A percentile compares a stretch with the other conserved stretches of the same genome.
Conservation (phyloP, 495 filamentous ascomycete species). For the Xylaria grammica region DNA sequence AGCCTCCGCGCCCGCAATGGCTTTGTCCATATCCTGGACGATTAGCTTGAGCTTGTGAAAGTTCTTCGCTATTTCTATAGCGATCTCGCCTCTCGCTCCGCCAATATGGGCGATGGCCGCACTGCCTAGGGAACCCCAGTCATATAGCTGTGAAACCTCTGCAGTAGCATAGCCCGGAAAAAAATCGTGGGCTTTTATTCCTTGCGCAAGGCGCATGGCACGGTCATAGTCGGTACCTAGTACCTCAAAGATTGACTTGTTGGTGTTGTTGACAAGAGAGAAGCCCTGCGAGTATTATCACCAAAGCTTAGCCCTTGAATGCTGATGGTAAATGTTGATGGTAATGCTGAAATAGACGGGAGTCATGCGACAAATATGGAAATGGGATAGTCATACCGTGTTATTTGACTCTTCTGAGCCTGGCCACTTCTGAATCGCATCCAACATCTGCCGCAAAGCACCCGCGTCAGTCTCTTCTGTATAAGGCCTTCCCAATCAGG, state of each 20-base stretch:
- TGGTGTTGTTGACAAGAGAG: slow-evolving; percentile 32
- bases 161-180: slow-evolving; percentile 17
- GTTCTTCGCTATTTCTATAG: slow-evolving; percentile 13
- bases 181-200: slow-evolving; percentile 19
- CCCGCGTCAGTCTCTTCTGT: too few relatives aligned
- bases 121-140: slow-evolving; percentile 25
- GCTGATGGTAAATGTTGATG: too few relatives aligned
- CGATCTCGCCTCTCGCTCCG: slow-evolving; percentile 16
- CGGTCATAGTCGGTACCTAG: slow-evolving; percentile 4
- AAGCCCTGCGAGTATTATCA: slow-evolving; percentile 40
- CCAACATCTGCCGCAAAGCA: not conserved
- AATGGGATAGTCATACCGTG: not conserved
- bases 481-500: not conserved
- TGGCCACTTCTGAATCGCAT: not conserved
- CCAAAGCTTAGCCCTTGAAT: too few relatives aligned
- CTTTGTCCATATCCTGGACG: slow-evolving; percentile 22
- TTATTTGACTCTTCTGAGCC: not conserved
- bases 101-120: slow-evolving; percentile 17
- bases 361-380: too few relatives aligned
- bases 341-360: too few relatives aligned
- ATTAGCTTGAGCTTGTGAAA: slow-evolving; percentile 19
- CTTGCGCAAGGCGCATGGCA: slow-evolving; percentile 21
- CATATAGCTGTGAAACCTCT: slow-evolving; percentile 22
- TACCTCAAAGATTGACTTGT: slow-evolving; percentile 36
- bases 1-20: slow-evolving; percentile 15